Base-by-base conservation (phyloP, 2,329 filamentous ascomycete genomes). In the Bertia moriformis region DNA sequence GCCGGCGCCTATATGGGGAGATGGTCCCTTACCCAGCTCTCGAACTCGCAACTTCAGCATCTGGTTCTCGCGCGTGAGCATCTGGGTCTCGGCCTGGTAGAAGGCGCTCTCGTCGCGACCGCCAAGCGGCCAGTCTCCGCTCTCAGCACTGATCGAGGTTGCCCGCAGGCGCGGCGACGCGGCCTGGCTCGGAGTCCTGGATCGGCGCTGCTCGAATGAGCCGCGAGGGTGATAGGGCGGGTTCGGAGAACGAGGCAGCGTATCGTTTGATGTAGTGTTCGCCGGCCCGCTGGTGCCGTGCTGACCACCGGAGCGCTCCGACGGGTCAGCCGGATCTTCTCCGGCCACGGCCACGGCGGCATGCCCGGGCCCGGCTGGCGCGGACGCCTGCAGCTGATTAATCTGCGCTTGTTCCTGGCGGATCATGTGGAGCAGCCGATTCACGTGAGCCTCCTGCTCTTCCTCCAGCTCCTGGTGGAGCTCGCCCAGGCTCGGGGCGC, bases 371-470 rank as follows among this genome's bases (percentile, higher is more conserved):
- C 41, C 42, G 5, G 44, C 40, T 32, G 49, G 56, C 19, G 52
- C 55, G 42, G 53, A 48, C 30, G 63, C 59, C 35, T 54, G 49
- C 38, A 46, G 46, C 40, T 47, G 52, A 24, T 65, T 57, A 5
- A 66, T 49, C 43, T 67, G 63, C 12, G 51, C 45, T 47, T 67
- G 64, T 42, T 66, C 62, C 39, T 52, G 56, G 39, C 62, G 58
- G 40, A 67, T 67, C 57, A 65, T 62, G 41, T 60, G 60, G 19
- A 67, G 50, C 14, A 67, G 56, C 36, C 64, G 61, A 42, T 67
- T 67, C 49, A 67, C 64, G 54, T 67, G 64, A n/a, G 61, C 63
- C 49, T 67, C 64, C 44, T 67, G 63, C 45, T 67, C 64, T 46
- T 66, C 61, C 45, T 67, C 64, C 36, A 67, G 45, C 43, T 66